Base-by-base conservation (phyloP, 257 asterid species). In the Paraleonurus japonicus region DNA sequence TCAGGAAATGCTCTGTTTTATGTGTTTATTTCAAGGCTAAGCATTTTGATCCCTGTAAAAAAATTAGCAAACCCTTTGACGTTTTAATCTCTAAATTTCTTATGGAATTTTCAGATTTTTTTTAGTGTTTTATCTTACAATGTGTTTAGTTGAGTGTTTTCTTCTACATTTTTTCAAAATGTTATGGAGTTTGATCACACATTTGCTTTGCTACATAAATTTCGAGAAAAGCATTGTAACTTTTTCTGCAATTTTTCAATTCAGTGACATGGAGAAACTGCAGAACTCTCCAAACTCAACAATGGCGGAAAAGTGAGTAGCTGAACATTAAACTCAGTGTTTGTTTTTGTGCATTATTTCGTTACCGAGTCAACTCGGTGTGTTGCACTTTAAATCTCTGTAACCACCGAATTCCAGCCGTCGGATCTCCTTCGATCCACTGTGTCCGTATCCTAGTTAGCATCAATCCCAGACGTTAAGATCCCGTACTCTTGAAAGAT, bases 241-340 rank as follows among this genome's bases (percentile, higher is more conserved):
- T 4, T 48, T 35, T 1, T 6, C 58, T 27, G 30, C 5, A 20
- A 16, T 13, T 61, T 47, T 45, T 41, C 24, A 22, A 8, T 47
- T 51, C 84, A 91, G 95, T 24, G 78, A n/a, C 13, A 78, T 71
- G 66, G 88, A 81, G 81, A 80, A 77, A 69, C 73, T 75, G 80
- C 72, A 79, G 89, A 87, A 84, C 83, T 83, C 90, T 4, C 50
- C 75, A 54, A 89, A 92, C 89, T 80, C 94, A 84, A 87, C 96
- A 85, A 86, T 87, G 96, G 88, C 88, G 75, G 78, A 72, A 23
- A 82, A 81, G 98, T 92, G 74, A 82, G 82, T 76, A 65, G 60
- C 79, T 79, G 70, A 35, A 20, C 16, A 63, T 61, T 23, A 26
- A 51, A 55, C 76, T 75, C 64, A 22, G 69, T 47, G 1, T 26